phyloP scores from a whole-genome alignment of 495 filamentous ascomycete genomes.

The Penicillium diatomitis region DNA sequence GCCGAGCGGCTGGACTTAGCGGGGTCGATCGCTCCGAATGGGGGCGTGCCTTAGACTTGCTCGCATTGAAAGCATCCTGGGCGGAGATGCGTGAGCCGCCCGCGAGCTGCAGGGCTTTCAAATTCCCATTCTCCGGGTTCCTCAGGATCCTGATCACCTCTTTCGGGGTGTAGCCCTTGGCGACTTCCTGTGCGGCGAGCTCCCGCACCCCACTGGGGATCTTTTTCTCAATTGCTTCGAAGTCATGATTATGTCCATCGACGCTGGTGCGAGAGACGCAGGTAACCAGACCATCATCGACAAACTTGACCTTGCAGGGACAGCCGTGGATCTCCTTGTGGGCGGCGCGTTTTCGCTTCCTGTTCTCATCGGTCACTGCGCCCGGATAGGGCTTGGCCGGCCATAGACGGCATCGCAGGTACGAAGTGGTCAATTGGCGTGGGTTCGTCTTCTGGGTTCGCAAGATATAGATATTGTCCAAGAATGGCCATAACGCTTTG shows the following conservation, averaged over 20 bases:
- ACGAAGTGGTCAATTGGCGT: background rate
- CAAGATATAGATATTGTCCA: background rate
- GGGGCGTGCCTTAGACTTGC: background rate
- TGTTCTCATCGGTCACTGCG: background rate
- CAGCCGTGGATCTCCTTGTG: background rate
- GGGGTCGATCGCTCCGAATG: background rate
- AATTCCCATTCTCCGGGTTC: background rate
- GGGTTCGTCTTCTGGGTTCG: background rate
- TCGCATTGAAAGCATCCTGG: background rate
- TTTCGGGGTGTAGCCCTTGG: background rate
- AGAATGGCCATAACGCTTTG: background rate
- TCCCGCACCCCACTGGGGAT: background rate
- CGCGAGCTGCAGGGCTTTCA: background rate
- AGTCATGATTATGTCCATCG: background rate
- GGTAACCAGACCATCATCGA: background rate
- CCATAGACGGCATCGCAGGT: background rate
- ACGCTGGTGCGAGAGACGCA: background rate
- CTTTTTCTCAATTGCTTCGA: background rate
- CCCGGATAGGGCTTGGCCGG: background rate
- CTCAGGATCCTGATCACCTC: background rate
- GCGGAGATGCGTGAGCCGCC: background rate
- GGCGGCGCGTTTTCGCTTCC: background rate
- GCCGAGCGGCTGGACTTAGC: background rate
- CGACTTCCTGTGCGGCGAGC: background rate
- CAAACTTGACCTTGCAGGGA: background rate